Evolutionary conservation across 2,329 filamentous ascomycete genomes (phyloP), one percentile per base, ranked within the genome.

Genomic region (Shiraia bambusicola): DNA sequence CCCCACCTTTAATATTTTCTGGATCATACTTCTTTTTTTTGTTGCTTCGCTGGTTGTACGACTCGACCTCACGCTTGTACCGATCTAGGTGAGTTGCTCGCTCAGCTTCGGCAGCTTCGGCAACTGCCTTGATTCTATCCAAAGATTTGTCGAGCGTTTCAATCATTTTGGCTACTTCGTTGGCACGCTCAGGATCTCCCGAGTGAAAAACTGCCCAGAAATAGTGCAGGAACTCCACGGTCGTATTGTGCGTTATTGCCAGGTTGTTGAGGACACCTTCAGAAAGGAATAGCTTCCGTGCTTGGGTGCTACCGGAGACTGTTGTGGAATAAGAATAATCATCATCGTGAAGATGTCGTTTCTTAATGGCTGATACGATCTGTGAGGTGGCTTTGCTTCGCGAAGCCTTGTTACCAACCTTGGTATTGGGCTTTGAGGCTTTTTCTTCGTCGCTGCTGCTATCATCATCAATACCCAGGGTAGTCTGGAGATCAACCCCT

Each of bases 201-300:
- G 91, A 96, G 17, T 95, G 77, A 61, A 95, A 98, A 0, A 91
- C 83, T 25, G 82, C 80, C 92, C 92, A 98, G 73, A 98, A 98
- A 67, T 97, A 94, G 58, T 92, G 88, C n/a, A 98, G 74, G 60
- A 97, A 98, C 63, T 98, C 93, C 27, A 88, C 86, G 0, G 89
- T 94, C 0, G 93, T 98, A 38, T 91, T 91, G 65, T 97, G 90
- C 0, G 92, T 95, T 40, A 87, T 76, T 10, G 74, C 76, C n/a
- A 87, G 62, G 13, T 78, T 78, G 52, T 86, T 82, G 51, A 82
- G 83, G 2, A 82, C 72, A 2, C 67, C 38, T 40, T 69, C 62
- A 10, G 65, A 66, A 1, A 77, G 63, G 16, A 59, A 55, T 11
- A 65, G 30, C 35, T 63, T 60, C 14, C 58, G 53, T 29, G 60